Evolutionary conservation across 495 filamentous ascomycete genomes (phyloP), one percentile per base, ranked within the genome.

Genomic region (Daldinia childiae): DNA sequence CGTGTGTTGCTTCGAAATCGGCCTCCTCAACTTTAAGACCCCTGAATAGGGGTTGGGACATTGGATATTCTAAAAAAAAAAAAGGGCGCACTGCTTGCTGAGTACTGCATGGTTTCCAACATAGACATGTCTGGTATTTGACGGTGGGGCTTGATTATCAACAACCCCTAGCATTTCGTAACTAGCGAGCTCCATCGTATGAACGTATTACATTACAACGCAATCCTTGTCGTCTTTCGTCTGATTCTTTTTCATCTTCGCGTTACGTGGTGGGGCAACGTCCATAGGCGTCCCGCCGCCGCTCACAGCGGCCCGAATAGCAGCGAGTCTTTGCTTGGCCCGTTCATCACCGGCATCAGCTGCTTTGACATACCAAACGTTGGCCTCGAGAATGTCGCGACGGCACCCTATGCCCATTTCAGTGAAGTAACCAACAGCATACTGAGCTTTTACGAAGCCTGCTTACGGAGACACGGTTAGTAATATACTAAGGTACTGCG

Each of bases 401-500:
- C 93, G 91, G 78, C 93, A 97, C 24, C 95, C 95, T 67, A 99
- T 97, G 58, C 95, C 95, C 91, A 94, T 97, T 81, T 99, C 95
- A 8, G 93, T 98, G 80, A 99, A 99, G 82, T 97, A 99, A 15
- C 94, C 95, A 17, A 95, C 87, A 1, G 96, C 93, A 71, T 98
- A 99, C 78, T 98, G 87, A 5, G 95, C 95, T 83, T 99, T 99
- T 7, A 92, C 88, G 43, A 93, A 88, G 39, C 91, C 95, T 97
- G 61, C 32, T 64, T 67, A 15, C 30, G 51, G 38, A 62, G 51
- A 66, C 38, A 63, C 54, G 26, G 21, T 72, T 56, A 71, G 68
- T 39, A 64, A 34, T 32, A 57, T 17, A 57, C n/a, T 27, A 51
- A 65, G 12, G 15, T 26, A 62, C 4, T 8, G 5, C 15, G 3